Evolutionary conservation across 176 grass and related monocot species (phyloP), one percentile per base, ranked within the genome.

Genomic region (Oryza meridionalis): DNA sequence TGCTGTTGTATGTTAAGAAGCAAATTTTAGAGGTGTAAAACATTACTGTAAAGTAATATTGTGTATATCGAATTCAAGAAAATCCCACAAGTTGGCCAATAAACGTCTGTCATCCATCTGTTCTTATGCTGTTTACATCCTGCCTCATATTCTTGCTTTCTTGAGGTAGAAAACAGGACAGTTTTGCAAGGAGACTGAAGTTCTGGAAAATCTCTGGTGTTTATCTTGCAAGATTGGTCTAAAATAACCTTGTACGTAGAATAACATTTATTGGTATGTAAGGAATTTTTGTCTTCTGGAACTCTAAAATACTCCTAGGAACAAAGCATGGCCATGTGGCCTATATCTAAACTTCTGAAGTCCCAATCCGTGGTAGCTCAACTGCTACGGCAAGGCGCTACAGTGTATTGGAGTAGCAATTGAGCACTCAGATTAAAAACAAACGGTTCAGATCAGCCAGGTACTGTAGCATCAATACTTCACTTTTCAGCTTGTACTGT

Each of bases 31-130:
- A 33, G 25, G 33, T 86, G 83, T 85, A 89, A 85, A 81, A 66
- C 85, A 78, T 90, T 89, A 58, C 50, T 90, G 88, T 82, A 78
- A 90, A 88, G 82, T 84, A 81, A 82, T 49, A 49, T 82, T 86
- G 88, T 90, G 88, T 90, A 86, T 86, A 86, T 66, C 19, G 32
- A 82, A 82, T 67, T 46, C 83, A 78, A 59, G 58, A 90, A 90
- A 55, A 67, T 77, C 79, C 21, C 53, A 82, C 78, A 38, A 82
- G 67, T 67, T 90, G 83, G 83, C 45, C 65, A 81, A 77, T 72
- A 66, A 82, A 55, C 72, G 67, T 51, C 8, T 76, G 71, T 49
- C 16, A 58, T 58, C 50, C 15, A 38, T 64, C 19, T 26, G 6
- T 61, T 67, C 14, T 35, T 59, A 0, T 35, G 43, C 19, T 24